Conservation (phyloP, 768 basidiomycete species). For the Amanita pseudoporphyria region DNA sequence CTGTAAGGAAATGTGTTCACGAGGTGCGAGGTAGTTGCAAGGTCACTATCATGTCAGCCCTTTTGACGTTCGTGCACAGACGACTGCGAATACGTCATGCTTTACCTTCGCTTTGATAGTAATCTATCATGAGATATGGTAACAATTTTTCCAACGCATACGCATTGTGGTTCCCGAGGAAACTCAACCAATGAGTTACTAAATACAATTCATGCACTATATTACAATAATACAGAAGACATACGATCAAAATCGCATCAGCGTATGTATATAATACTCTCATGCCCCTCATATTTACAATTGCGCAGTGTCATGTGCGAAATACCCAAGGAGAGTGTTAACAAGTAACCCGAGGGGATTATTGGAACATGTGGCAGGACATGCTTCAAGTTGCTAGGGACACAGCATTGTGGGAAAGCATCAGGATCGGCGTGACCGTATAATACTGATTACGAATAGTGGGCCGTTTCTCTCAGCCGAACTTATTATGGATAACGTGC, state of each 20-base stretch:
- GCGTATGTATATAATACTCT: conserved; percentile 19
- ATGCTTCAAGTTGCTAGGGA: not conserved
- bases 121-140: conserved; percentile 26
- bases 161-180: conserved; percentile 22
- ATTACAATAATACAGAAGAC: conserved; percentile 16
- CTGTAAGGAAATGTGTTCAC: conserved; percentile 38
- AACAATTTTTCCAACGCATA: conserved; percentile 26
- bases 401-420: too few species aligned
- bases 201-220: not conserved
- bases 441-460: not conserved
- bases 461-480: not conserved
- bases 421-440: too few species aligned
- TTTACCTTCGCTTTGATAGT: conserved; percentile 32
- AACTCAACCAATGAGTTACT: conserved; percentile 18
- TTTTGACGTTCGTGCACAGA: conserved; percentile 14
- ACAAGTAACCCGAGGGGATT: too few species aligned
- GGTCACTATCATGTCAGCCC: not conserved
- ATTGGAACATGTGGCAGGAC: too few species aligned
- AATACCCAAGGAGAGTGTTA: too few species aligned
- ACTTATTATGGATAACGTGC: too few species aligned
- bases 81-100: conserved; percentile 25
- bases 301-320: conserved; percentile 36
- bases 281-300: not conserved
- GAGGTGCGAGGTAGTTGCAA: conserved; percentile 26
- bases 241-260: conserved; percentile 29